These are phyloP conservation scores for Botrytis elliptica DNA, from an alignment of 2,329 filamentous ascomycete genomes.

Conservation along the genomic window DNA sequence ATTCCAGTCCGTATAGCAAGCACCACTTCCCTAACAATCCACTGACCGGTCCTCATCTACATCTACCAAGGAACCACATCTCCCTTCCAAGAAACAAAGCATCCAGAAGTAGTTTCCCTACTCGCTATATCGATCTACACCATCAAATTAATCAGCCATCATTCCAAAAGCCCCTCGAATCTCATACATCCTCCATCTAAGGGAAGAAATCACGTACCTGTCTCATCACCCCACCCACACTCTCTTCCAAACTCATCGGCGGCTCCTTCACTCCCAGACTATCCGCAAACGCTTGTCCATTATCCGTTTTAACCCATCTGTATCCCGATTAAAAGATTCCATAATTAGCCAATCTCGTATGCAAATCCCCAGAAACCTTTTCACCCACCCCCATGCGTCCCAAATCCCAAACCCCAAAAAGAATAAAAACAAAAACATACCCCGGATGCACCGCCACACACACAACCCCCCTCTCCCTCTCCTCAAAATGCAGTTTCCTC, in stretches of 20 bases:
- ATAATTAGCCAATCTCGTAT: not conserved
- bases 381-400: too few relatives aligned
- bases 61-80: conserved; percentile 28
- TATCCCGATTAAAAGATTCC: not conserved
- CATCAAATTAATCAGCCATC: too few relatives aligned
- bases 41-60: not conserved
- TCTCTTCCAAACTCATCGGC: conserved; percentile 41
- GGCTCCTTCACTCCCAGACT: conserved; percentile 39
- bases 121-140: conserved; percentile 42
- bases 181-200: too few relatives aligned
- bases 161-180: too few relatives aligned
- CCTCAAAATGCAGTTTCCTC: conserved; percentile 42
- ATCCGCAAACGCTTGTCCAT: conserved; percentile 43
- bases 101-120: conserved; percentile 34
- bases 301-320: conserved; percentile 44
- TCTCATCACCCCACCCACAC: conserved; percentile 36
- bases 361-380: too few relatives aligned
- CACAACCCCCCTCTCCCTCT: conserved; percentile 36
- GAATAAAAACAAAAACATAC: conserved; percentile 22
- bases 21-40: not conserved
- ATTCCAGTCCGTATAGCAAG: not conserved
- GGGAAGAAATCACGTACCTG: not conserved
- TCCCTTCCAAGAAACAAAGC: conserved; percentile 32
- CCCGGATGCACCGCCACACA: conserved; percentile 38
- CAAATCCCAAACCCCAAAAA: not conserved